Evolutionary conservation across 2,329 filamentous ascomycete species (phyloP), one percentile per base, ranked within the genome.

Genomic region (Cordyceps tenuipes): DNA sequence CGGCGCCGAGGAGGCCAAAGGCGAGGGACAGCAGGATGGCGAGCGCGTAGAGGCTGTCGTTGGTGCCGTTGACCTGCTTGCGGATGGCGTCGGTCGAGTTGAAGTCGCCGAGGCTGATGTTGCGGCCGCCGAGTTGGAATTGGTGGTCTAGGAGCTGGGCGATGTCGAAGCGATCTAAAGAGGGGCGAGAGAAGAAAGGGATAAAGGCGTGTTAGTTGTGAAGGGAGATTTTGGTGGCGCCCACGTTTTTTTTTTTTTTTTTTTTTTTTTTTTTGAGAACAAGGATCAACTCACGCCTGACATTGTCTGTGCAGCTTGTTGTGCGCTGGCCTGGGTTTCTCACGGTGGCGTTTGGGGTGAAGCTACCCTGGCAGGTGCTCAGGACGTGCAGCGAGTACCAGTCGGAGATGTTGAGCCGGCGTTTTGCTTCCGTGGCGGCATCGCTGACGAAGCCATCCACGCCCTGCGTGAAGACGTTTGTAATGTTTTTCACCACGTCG

Each of bases 361-460:
- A 81, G 64, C 72, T 64, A 51, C 79, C 79, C 65, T 79, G 70
- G 67, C 79, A 81, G 4, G 71, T 68, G 44, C 73, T 72, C 76
- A 78, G 76, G 64, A 81, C 64, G 63, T 81, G 79, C 34, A 81
- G 62, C 17, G 77, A 80, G 64, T 81, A 81, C 79, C 79, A 81
- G 62, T 81, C 71, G 1, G 74, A 73, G 59, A 81, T 75, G 26
- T 78, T 77, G 31, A 81, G 68, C n/a, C 72, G 70, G 13, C 73
- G 69, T 53, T 73, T 70, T 50, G 79, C 55, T 57, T 75, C 64
- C 60, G 75, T 77, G 43, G 73, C 74, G 44, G 76, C 62, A 8
- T 75, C 70, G 59, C 74, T 72, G 5, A 70, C 69, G 39, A 78
- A 66, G 36, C 76, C 69, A 63, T 76, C 75, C 62, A 79, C 61